Evolutionary conservation across 352 stramenopile species (phyloP).

Genomic region (Thalassiosira mediterranea): DNA sequence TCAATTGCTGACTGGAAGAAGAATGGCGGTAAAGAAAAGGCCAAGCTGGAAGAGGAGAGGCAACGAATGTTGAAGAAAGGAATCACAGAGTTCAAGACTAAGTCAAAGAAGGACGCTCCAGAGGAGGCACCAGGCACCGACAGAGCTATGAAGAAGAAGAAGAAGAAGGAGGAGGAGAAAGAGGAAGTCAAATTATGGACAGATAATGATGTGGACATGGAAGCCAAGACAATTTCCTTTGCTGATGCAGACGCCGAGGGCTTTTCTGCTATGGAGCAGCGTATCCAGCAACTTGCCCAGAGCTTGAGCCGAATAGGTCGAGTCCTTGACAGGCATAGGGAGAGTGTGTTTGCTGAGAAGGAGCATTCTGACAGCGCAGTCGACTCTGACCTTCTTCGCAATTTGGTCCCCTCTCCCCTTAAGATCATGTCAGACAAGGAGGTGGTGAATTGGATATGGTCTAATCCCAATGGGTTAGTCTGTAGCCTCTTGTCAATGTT

Average conservation of each 20-base stretch:
- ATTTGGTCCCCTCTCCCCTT: constrained; percentile 66
- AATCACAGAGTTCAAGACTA: constrained; percentile 21
- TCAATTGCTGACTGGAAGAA: constrained; percentile 71
- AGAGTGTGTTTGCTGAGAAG: constrained; percentile 45
- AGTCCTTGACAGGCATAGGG: constrained; percentile 81
- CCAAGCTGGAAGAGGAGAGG: constrained; percentile 42
- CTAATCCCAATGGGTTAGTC: constrained; percentile 65
- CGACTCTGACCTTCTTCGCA: constrained; percentile 51
- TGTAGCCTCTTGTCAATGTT: constrained; percentile 49
- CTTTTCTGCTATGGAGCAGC: constrained; percentile 81
- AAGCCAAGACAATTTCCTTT: constrained; percentile 73
- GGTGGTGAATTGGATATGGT: constrained; percentile 81
- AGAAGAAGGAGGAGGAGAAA: constrained; percentile 28
- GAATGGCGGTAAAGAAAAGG: constrained; percentile 60
- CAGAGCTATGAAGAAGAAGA: background rate
- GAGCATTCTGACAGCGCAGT: constrained; percentile 21
- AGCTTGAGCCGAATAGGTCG: constrained; percentile 78
- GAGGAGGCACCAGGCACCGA: background rate
- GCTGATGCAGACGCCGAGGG: constrained; percentile 80
- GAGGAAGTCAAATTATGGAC: constrained; percentile 20
- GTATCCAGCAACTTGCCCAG: constrained; percentile 83
- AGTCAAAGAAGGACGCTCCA: constrained; percentile 16
- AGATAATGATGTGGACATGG: constrained; percentile 28
- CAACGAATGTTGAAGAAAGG: constrained; percentile 30
- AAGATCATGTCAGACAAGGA: constrained; percentile 76